Conservation (phyloP, 768 basidiomycete species). For the Crucibulum laeve region DNA sequence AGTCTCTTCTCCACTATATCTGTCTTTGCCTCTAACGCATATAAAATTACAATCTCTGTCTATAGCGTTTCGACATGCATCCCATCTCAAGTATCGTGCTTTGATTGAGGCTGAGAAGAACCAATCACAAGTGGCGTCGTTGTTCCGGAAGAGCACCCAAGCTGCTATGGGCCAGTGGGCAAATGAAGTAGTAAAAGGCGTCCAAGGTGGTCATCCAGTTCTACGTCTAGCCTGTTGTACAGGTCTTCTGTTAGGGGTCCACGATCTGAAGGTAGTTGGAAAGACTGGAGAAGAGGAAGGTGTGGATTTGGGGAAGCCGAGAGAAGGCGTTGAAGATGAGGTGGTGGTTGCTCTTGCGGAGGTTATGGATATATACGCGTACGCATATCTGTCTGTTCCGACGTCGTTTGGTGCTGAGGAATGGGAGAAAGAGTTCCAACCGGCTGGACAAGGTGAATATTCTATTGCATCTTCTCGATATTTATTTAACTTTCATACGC, state of each 20-base stretch:
- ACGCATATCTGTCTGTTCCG: conserved; percentile 19
- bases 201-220: conserved; percentile 64
- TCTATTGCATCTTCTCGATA: background rate
- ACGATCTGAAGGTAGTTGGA: conserved; percentile 41
- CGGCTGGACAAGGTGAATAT: conserved; percentile 39
- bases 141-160: conserved; percentile 35
- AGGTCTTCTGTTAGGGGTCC: conserved; percentile 61
- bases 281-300: conserved; percentile 17
- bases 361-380: conserved; percentile 57
- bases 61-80: conserved; percentile 56
- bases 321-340: conserved; percentile 56
- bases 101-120: conserved; percentile 29
- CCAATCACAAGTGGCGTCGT: conserved; percentile 24
- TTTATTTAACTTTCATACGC: conserved; percentile 3
- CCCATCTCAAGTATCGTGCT: conserved; percentile 46
- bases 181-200: conserved; percentile 44
- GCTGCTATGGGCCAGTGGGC: conserved; percentile 47
- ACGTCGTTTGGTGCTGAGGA: conserved; percentile 23
- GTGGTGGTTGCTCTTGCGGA: conserved; percentile 69
- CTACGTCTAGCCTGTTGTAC: conserved; percentile 57
- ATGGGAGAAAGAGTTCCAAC: conserved; percentile 71
- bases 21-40: conserved; percentile 35
- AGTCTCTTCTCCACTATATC: conserved; percentile 53
- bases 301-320: conserved; percentile 22
- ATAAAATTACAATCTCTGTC: conserved; percentile 44